These are phyloP conservation scores for Colletotrichum sp. DNA, from an alignment of 2,329 filamentous ascomycete genomes.

Conservation along the genomic window DNA sequence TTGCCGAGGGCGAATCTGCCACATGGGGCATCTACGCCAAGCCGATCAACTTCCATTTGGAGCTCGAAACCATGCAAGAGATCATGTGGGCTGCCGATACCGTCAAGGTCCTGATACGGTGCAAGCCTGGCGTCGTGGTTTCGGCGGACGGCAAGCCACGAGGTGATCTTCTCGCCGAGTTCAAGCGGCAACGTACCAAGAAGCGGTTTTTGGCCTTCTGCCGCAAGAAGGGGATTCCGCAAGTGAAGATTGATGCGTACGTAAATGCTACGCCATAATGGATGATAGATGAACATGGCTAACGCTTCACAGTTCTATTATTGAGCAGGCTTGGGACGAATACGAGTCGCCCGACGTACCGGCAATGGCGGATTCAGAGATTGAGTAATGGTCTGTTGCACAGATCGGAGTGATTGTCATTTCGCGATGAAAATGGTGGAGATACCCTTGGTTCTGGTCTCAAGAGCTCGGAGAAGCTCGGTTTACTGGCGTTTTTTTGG, in stretches of 20 bases:
- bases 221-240: slow-evolving; percentile 44
- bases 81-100: slow-evolving; percentile 49
- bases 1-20: slow-evolving; percentile 47
- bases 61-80: slow-evolving; percentile 49
- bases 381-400: neutral
- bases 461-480: neutral
- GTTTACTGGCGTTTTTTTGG: neutral
- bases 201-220: slow-evolving; percentile 55
- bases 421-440: neutral
- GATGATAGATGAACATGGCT: neutral
- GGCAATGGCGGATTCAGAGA: slow-evolving; percentile 12
- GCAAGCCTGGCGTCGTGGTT: slow-evolving; percentile 30
- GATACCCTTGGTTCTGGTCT: slow-evolving; percentile 10
- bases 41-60: slow-evolving; percentile 56
- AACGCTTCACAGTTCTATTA: slow-evolving; percentile 23
- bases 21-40: slow-evolving; percentile 56
- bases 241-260: slow-evolving; percentile 47
- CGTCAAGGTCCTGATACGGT: slow-evolving; percentile 46
- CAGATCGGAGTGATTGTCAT: neutral
- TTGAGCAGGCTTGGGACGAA: slow-evolving; percentile 49
- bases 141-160: slow-evolving; percentile 37
- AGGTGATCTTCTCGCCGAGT: slow-evolving; percentile 55
- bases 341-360: slow-evolving; percentile 16
- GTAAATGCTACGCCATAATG: slow-evolving; percentile 22
- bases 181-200: slow-evolving; percentile 59